Base-by-base conservation (phyloP, 2,329 filamentous ascomycete species). In the Epichloe typhina region DNA sequence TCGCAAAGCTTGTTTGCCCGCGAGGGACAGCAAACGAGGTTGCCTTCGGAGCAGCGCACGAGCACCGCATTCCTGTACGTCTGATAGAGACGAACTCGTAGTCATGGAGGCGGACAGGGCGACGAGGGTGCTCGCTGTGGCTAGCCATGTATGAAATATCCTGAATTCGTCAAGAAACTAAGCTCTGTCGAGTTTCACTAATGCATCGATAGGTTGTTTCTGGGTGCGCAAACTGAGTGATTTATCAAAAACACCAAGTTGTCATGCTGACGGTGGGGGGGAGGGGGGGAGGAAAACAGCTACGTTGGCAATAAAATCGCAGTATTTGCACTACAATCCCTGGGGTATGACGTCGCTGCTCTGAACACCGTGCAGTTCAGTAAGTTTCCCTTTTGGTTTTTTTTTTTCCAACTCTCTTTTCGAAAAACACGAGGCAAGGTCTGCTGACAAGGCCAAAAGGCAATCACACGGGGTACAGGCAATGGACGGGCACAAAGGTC, bases 271-370 rank as follows among this genome's bases (percentile, higher is more conserved):
- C 13, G 39, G 8, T 3, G 8, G 17, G n/a, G 17, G 4, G 21
- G 5, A 1, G 5, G 5, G 2, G 17, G 21, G 21, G 5, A 1
- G 5, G 5, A 1, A 12, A 46, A 55, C 66, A 95, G 93, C 65
- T 91, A 96, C 76, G 93, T 98, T 58, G 93, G 93, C 48, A 98
- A 98, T 67, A 95, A 91, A 62, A 95, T 98, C 75, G 90, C 90
- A 41, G 89, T 89, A 1, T 94, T 95, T 63, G 88, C 90, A 57
- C 84, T 98, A 76, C 91, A 98, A 67, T 85, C 86, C 1, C 72
- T 98, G 47, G 93, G 93, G 46, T 96, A 89, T 63, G 91, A 98
- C 61, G 91, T 96, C 6, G 86, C 89, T 8, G 88, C 89, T 2
- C 77, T 98, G 61, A 96, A 98, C 66, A 98, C 93, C 0, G 93